A percentile compares a stretch with the other conserved stretches of the same genome.
Conservation (phyloP, 441 rosid genomes). For the Pelargonium fulgidum region DNA sequence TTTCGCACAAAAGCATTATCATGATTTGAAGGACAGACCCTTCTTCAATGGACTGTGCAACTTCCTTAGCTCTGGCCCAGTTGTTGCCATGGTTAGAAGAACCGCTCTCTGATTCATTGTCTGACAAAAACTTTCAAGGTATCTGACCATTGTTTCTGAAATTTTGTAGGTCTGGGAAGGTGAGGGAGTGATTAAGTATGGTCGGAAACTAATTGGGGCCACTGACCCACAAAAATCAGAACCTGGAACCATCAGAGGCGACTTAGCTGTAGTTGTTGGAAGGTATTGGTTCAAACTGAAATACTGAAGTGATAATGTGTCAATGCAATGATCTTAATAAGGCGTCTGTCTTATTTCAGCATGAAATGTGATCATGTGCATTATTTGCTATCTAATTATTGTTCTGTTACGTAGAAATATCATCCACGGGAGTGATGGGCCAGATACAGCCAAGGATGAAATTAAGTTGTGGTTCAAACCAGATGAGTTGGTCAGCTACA, state of each 20-base stretch:
- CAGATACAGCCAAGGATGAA: conserved; percentile 91
- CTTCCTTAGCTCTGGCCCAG: conserved; percentile 98
- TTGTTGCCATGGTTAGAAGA: conserved; percentile 62
- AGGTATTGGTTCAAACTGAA: conserved; percentile 41
- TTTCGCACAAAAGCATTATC: conserved; percentile 83
- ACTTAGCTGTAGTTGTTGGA: conserved; percentile 88
- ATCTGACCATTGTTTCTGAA: conserved; percentile 10
- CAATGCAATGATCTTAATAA: no score
- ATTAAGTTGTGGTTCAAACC: conserved; percentile 90
- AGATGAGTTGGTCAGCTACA: conserved; percentile 73
- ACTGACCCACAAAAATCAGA: conserved; percentile 98
- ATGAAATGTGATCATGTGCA: neutral
- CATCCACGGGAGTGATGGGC: conserved; percentile 96
- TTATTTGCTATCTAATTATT: neutral
- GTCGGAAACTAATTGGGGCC: conserved; percentile 90
- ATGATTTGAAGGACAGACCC: conserved; percentile 86
- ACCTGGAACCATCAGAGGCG: conserved; percentile 96
- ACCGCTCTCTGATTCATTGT: neutral
- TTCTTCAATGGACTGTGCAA: conserved; percentile 87
- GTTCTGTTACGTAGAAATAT: conserved; percentile 49
- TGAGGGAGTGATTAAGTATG: conserved; percentile 84
- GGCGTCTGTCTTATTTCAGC: no score
- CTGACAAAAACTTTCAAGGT: neutral
- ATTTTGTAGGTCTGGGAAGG: conserved; percentile 89
- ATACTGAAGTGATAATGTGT: no score